Percentiles rank a stretch among this genome's conserved stretches.
phyloP scores from a whole-genome alignment of 2,329 filamentous ascomycete genomes.

The Emmonsia crescens region DNA sequence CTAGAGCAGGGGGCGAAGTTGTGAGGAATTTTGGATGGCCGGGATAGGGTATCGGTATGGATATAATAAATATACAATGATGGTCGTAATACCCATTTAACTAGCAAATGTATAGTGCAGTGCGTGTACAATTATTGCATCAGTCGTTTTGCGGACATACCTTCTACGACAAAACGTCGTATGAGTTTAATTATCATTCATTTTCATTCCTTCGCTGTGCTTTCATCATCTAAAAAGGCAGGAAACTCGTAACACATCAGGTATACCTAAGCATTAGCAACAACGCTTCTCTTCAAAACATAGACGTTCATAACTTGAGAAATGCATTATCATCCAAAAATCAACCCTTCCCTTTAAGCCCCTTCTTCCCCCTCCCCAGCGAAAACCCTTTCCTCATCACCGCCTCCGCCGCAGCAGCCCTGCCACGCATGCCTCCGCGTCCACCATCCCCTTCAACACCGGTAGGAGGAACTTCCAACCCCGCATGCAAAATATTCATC shows the following conservation, averaged over 20 bases:
- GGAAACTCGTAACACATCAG: not conserved
- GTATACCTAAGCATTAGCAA: not conserved
- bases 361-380: not conserved
- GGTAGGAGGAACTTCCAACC: constrained; percentile 54
- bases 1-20: not conserved
- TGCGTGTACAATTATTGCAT: not conserved
- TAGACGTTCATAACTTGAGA: not conserved
- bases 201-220: not conserved
- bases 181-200: not conserved
- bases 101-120: not conserved
- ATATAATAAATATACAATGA: not conserved
- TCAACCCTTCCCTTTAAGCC: not conserved
- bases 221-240: not conserved
- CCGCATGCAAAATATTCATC: constrained; percentile 63
- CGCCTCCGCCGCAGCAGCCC: not conserved
- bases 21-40: not conserved
- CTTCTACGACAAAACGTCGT: not conserved
- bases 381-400: not conserved
- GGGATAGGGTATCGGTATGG: not conserved
- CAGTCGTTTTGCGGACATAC: not conserved
- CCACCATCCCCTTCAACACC: not conserved
- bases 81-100: not conserved
- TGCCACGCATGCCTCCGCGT: not conserved
- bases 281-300: not conserved
- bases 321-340: not conserved